Evolutionary conservation across 352 stramenopile species (phyloP).

Genomic region (Globisporangium cylindrosporum): DNA sequence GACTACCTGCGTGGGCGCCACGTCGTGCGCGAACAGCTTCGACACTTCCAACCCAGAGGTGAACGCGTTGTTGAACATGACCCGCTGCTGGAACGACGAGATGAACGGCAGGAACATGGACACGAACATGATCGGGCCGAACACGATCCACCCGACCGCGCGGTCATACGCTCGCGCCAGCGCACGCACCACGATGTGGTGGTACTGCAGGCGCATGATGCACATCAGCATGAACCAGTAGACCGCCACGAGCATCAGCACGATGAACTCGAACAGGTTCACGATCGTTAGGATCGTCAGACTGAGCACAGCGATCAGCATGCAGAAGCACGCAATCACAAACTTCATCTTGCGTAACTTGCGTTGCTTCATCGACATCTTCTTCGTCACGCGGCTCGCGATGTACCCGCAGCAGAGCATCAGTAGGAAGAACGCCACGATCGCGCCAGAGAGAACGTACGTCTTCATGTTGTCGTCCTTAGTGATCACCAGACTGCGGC

Average conservation of each 20-base stretch:
- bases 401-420: conserved; percentile 84
- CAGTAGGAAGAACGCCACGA: conserved; percentile 70
- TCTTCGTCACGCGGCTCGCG: conserved; percentile 84
- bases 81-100: conserved; percentile 82
- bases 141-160: conserved; percentile 85
- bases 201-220: conserved; percentile 77
- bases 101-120: conserved; percentile 90
- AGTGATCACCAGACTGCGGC: conserved; percentile 54
- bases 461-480: conserved; percentile 48
- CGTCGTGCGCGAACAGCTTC: conserved; percentile 87
- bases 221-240: conserved; percentile 88
- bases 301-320: conserved; percentile 63
- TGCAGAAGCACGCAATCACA: conserved; percentile 62
- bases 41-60: conserved; percentile 85
- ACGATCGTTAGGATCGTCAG: conserved; percentile 65
- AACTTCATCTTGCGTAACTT: conserved; percentile 90
- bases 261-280: conserved; percentile 72
- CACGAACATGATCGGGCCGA: conserved; percentile 86
- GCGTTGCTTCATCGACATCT: conserved; percentile 89
- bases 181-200: conserved; percentile 81
- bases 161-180: conserved; percentile 73
- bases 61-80: conserved; percentile 91
- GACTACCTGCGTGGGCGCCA: conserved; percentile 71
- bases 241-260: conserved; percentile 65
- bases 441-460: conserved; percentile 56